These are phyloP conservation scores for Cystobasidium onofrii DNA, from an alignment of 768 basidiomycete genomes.

Conservation along the genomic window DNA sequence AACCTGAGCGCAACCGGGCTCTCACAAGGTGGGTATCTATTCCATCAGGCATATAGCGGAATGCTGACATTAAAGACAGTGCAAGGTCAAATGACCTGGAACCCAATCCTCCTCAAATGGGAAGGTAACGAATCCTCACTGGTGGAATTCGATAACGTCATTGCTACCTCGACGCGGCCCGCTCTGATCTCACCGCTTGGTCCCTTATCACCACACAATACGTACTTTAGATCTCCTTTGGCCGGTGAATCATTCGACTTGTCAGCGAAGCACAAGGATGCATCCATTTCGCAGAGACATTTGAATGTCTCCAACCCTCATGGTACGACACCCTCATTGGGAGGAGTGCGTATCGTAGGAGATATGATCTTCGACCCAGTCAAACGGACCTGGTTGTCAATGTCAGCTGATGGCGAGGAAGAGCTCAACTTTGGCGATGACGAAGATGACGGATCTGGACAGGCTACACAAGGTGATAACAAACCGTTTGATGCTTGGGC, in stretches of 20 bases:
- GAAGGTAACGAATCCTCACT: conserved; percentile 92
- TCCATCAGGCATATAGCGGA: background rate
- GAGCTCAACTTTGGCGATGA: conserved; percentile 47
- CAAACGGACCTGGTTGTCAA: conserved; percentile 92
- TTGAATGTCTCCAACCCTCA: conserved; percentile 19
- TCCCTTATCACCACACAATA: conserved; percentile 51
- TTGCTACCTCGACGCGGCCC: conserved; percentile 76
- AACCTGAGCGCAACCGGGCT: conserved; percentile 62
- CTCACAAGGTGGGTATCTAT: conserved; percentile 59
- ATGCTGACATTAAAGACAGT: conserved; percentile 51
- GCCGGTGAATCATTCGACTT: conserved; percentile 45
- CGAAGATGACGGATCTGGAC: conserved; percentile 12
- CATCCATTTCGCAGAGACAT: background rate
- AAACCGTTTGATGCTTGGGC: conserved; percentile 9
- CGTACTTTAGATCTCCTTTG: conserved; percentile 55
- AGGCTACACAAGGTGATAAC: background rate
- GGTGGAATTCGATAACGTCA: conserved; percentile 74
- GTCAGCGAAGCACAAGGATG: background rate
- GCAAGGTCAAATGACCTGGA: conserved; percentile 96
- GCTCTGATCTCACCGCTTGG: conserved; percentile 90
- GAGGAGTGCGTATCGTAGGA: conserved; percentile 77
- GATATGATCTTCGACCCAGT: conserved; percentile 96
- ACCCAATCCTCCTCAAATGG: conserved; percentile 63
- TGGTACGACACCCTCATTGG: conserved; percentile 21
- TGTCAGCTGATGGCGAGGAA: conserved; percentile 78